phyloP scores from a whole-genome alignment of 2,329 filamentous ascomycete species.

The Cryphonectria nitschkei region DNA sequence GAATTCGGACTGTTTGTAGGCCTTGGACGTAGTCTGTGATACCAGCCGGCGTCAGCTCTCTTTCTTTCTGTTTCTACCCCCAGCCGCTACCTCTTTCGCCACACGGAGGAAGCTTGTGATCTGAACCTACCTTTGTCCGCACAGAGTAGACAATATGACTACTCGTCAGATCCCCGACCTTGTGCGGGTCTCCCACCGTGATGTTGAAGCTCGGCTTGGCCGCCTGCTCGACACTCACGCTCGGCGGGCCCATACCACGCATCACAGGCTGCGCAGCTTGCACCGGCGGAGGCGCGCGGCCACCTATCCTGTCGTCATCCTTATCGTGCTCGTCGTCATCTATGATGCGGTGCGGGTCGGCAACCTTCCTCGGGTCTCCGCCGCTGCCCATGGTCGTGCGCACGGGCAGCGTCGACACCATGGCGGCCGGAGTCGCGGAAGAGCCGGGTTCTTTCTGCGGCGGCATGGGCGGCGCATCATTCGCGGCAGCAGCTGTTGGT shows the following conservation, averaged over 20 bases:
- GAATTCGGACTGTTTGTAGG: constrained; percentile 90
- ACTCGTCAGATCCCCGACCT: constrained; percentile 94
- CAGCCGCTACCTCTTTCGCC: not conserved
- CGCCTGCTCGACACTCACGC: constrained; percentile 89
- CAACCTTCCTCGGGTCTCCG: constrained; percentile 44
- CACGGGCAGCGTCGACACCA: constrained; percentile 49
- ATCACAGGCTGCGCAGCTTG: constrained; percentile 59
- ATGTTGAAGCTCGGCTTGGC: constrained; percentile 92
- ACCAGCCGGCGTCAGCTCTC: constrained; percentile 29
- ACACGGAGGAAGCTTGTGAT: constrained; percentile 15
- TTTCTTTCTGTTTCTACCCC: not conserved
- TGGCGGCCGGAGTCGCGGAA: constrained; percentile 15
- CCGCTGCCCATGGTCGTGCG: constrained; percentile 58
- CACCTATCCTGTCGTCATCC: constrained; percentile 45
- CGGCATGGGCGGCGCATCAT: constrained; percentile 61
- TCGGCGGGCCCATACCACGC: constrained; percentile 65
- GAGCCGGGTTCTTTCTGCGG: constrained; percentile 65
- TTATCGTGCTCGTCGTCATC: constrained; percentile 69
- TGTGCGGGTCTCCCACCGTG: constrained; percentile 92
- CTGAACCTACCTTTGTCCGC: constrained; percentile 73
- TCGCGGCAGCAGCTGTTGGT: constrained; percentile 50
- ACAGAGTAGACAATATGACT: constrained; percentile 98
- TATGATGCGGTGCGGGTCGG: constrained; percentile 68
- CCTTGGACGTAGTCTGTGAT: constrained; percentile 85
- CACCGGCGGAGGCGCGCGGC: constrained; percentile 69